A percentile compares a stretch with the other conserved stretches of the same genome.
Evolutionary conservation across 176 grass and related monocot genomes (phyloP).

Genomic region (Ensete ventricosum): DNA sequence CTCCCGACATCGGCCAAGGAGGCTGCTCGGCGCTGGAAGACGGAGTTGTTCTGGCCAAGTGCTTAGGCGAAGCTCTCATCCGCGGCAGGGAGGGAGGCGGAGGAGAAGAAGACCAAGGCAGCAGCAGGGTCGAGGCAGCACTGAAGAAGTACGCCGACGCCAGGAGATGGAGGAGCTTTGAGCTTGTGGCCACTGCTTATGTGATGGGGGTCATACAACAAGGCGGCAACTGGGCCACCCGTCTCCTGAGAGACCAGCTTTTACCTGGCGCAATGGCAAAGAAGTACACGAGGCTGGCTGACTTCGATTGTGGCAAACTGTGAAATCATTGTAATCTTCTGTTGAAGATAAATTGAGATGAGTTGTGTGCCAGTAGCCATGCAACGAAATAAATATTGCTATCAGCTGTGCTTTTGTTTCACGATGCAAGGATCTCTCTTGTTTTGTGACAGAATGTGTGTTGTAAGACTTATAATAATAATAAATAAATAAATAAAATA

Average conservation of each 20-base stretch:
- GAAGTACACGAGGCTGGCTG: slow-evolving; percentile 14
- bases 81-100: neutral
- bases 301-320: slow-evolving; percentile 44
- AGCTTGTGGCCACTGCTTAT: slow-evolving; percentile 28
- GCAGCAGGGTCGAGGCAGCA: slow-evolving; percentile 16
- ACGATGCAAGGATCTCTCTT: no score
- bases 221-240: slow-evolving; percentile 12
- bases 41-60: slow-evolving; percentile 34
- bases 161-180: slow-evolving; percentile 53
- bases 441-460: no score
- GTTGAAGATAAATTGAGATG: no score
- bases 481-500: no score
- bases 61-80: slow-evolving; percentile 28
- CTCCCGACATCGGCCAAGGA: slow-evolving; percentile 71
- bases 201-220: slow-evolving; percentile 39
- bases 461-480: no score
- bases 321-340: no score
- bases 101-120: neutral
- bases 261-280: slow-evolving; percentile 22
- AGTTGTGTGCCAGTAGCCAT: no score
- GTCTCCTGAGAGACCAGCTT: slow-evolving; percentile 41
- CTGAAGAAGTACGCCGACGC: slow-evolving; percentile 34
- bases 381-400: no score
- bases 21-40: slow-evolving; percentile 67
- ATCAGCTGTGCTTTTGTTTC: no score